phyloP scores from a whole-genome alignment of 2,329 filamentous ascomycete species.

The Epichloe festucae region DNA sequence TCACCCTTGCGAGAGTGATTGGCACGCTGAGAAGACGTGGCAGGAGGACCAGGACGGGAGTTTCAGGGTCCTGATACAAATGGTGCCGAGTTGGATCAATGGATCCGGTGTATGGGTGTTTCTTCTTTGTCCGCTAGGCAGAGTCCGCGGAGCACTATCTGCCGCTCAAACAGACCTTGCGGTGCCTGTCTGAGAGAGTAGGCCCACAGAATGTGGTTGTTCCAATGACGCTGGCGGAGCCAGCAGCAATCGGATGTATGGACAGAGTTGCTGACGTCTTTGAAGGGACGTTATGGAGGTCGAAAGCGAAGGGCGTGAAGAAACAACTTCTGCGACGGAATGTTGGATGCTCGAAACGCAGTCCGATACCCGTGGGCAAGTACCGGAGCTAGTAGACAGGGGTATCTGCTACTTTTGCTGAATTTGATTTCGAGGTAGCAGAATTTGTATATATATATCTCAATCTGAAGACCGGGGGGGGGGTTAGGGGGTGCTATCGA shows the following conservation, averaged over 20 bases:
- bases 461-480: constrained; percentile 2
- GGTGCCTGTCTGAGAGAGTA: constrained; percentile 93
- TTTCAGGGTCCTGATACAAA: background rate
- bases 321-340: constrained; percentile 75
- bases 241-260: constrained; percentile 52
- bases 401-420: constrained; percentile 9
- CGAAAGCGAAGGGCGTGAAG: constrained; percentile 71
- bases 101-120: background rate
- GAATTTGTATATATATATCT: background rate
- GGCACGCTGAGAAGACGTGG: background rate
- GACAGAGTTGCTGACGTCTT: constrained; percentile 43
- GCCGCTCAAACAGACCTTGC: constrained; percentile 93
- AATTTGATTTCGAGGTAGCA: background rate
- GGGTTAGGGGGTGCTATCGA: constrained; percentile 45
- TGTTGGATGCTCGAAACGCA: constrained; percentile 58
- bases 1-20: background rate
- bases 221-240: constrained; percentile 68
- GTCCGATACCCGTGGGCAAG: constrained; percentile 71
- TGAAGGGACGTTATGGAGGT: constrained; percentile 77
- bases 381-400: constrained; percentile 61
- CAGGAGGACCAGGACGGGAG: background rate
- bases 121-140: constrained; percentile 24
- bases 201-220: constrained; percentile 67
- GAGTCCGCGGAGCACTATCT: constrained; percentile 88
- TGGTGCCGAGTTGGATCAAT: background rate